Evolutionary conservation across 2,329 filamentous ascomycete genomes (phyloP).

Genomic region (Cordyceps pruinosa): DNA sequence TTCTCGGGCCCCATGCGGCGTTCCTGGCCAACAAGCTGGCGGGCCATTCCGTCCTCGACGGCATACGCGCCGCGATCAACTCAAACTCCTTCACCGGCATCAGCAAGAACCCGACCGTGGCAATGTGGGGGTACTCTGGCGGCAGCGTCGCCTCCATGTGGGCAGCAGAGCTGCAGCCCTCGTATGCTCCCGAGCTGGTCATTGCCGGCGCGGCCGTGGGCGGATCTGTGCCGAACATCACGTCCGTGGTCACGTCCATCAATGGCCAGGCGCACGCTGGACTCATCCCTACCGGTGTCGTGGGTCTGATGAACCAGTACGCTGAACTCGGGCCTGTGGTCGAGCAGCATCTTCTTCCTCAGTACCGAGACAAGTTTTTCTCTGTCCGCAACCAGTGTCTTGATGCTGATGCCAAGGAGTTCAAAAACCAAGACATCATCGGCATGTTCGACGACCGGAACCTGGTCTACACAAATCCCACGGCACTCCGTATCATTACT

Average conservation of each 20-base stretch:
- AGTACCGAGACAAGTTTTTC: slow-evolving; percentile 22
- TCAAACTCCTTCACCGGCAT: slow-evolving; percentile 24
- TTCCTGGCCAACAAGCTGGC: slow-evolving; percentile 35
- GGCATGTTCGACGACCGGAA: slow-evolving; percentile 34
- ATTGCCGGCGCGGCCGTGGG: slow-evolving; percentile 23
- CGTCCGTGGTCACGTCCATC: slow-evolving; percentile 13
- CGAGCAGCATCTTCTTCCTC: slow-evolving; percentile 15
- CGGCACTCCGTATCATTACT: slow-evolving; percentile 21
- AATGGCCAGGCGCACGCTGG: slow-evolving; percentile 17
- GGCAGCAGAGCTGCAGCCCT: slow-evolving; percentile 22
- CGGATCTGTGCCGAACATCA: slow-evolving; percentile 19
- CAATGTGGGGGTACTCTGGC: slow-evolving; percentile 37
- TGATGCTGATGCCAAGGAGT: slow-evolving; percentile 21
- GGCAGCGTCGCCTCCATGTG: slow-evolving; percentile 18
- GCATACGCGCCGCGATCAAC: slow-evolving; percentile 33
- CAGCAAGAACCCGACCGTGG: slow-evolving; percentile 25
- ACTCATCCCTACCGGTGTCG: slow-evolving; percentile 18
- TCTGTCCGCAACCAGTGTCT: slow-evolving; percentile 23
- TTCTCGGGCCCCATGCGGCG: slow-evolving; percentile 35
- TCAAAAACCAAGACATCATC: slow-evolving; percentile 28
- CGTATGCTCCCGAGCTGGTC: slow-evolving; percentile 20
- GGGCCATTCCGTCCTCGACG: slow-evolving; percentile 37
- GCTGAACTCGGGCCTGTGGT: slow-evolving; percentile 15
- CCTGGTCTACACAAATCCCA: slow-evolving; percentile 18
- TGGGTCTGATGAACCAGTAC: slow-evolving; percentile 20